Base-by-base conservation (phyloP, 371 early-diverging fungal species). In the Mortierella sp. region DNA sequence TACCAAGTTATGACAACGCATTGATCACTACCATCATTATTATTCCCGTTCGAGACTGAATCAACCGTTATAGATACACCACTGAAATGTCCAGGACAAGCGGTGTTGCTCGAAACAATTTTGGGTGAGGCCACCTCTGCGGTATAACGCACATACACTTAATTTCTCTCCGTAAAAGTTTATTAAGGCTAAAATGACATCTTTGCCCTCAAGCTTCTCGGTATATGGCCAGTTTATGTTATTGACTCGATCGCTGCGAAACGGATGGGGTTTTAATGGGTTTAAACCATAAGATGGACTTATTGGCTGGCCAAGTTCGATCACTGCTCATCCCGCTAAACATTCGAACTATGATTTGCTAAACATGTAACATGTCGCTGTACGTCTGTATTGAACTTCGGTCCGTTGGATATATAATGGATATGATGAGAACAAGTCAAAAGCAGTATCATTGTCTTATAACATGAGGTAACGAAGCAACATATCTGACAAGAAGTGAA, bases 301-400 rank as follows among this genome's bases (percentile, higher is more conserved):
- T 45, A 45, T 15, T 45, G 10, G 45, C 10, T 15, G 10, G 45
- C 10, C 7, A 45, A 16, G 45, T 45, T 45, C 16, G 45, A 45
- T 45, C 45, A 16, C 45, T 6, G 36, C 7, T 36, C 36, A 36
- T 36, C 36, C 36, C 36, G 43, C 0, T 13, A 43, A 43, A 43
- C 43, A 43, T 43, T 4, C 43, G 4, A 16, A 50, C n/a, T 7
- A 50, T 50, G 55, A 55, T 55, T 55, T 55, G 55, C 55, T 55
- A 55, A 55, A 55, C 55, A 52, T 52, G 43, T 15, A 43, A 43
- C 43, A 50, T 50, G 50, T 50, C 50, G 50, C 50, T 50, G 43
- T 50, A 21, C 50, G n/a, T n/a, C 16, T 0, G 50, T 50, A 50
- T n/a, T 50, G n/a, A 50, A n/a, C n/a, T 50, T 50, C n/a, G 7